phyloP scores from a whole-genome alignment of 306 rosid genomes.

The Prunus kanzakura region DNA sequence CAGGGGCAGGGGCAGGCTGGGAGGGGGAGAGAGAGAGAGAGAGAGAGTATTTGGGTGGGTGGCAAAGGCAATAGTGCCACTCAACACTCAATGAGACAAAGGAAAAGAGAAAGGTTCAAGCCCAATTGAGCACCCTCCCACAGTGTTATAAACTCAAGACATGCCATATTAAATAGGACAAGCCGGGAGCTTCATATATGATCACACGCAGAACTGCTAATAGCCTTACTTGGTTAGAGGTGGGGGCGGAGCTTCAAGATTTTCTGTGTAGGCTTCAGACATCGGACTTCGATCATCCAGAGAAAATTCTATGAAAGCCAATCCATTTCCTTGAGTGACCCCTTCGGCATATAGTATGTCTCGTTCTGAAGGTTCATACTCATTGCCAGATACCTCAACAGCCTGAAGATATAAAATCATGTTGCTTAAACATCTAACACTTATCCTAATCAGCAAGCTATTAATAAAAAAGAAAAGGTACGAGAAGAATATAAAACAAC shows the following conservation, averaged over 20 bases:
- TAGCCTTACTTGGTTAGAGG: constrained; percentile 71
- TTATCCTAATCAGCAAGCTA: background rate
- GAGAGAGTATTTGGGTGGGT: too few relatives aligned
- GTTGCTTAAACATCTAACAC: background rate
- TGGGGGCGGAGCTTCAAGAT: constrained; percentile 69
- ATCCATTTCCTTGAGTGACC: constrained; percentile 93
- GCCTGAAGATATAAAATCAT: constrained; percentile 52
- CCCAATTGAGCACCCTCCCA: background rate
- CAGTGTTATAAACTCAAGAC: background rate
- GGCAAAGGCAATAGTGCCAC: background rate
- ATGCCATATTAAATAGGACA: background rate
- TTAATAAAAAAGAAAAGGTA: background rate
- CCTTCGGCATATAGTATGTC: constrained; percentile 97
- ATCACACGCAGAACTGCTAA: background rate
- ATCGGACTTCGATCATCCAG: constrained; percentile 87
- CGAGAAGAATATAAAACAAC: background rate
- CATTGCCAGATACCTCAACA: constrained; percentile 93
- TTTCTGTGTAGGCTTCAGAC: constrained; percentile 74
- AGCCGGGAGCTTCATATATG: background rate
- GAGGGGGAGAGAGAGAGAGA: too few relatives aligned
- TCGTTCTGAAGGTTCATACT: constrained; percentile 91
- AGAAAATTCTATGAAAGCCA: constrained; percentile 92
- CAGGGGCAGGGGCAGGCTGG: too few relatives aligned
- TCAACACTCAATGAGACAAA: background rate
- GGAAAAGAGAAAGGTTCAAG: background rate